These are phyloP conservation scores for Fusarium hainanense DNA, from an alignment of 2,329 filamentous ascomycete genomes.

Conservation along the genomic window DNA sequence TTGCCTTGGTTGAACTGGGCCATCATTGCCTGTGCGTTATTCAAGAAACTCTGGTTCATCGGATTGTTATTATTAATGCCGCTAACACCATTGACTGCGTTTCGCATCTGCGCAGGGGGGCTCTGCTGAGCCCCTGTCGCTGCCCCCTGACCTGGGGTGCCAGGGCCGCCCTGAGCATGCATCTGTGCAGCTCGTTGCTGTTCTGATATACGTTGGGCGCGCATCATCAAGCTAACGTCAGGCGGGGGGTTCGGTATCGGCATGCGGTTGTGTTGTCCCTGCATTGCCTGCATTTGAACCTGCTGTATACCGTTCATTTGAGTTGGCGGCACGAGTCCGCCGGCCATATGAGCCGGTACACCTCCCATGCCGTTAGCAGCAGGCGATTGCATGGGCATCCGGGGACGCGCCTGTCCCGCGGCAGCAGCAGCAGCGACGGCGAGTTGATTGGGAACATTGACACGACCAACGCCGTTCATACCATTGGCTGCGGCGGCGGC, in stretches of 20 bases:
- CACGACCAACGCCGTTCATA: conserved; percentile 50
- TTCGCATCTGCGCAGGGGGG: conserved; percentile 58
- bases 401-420: conserved; percentile 59
- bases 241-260: conserved; percentile 57
- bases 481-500: conserved; percentile 46
- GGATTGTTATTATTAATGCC: conserved; percentile 53
- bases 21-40: conserved; percentile 65
- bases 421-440: conserved; percentile 56
- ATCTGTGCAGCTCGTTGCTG: conserved; percentile 67
- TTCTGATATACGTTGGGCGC: conserved; percentile 74
- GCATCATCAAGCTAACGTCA: conserved; percentile 68
- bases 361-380: conserved; percentile 63
- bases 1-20: conserved; percentile 57
- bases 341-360: conserved; percentile 61
- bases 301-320: conserved; percentile 75
- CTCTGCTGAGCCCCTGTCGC: conserved; percentile 51
- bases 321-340: conserved; percentile 63
- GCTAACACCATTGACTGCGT: conserved; percentile 45
- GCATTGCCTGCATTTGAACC: conserved; percentile 72
- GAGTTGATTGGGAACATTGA: conserved; percentile 58
- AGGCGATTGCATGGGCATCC: conserved; percentile 66
- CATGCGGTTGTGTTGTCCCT: conserved; percentile 70
- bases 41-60: conserved; percentile 63
- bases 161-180: conserved; percentile 53
- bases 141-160: conserved; percentile 48